Evolutionary conservation across 108 stramenopile genomes (phyloP), one percentile per base, ranked within the genome.

Genomic region (Stephanodiscus triporus): DNA sequence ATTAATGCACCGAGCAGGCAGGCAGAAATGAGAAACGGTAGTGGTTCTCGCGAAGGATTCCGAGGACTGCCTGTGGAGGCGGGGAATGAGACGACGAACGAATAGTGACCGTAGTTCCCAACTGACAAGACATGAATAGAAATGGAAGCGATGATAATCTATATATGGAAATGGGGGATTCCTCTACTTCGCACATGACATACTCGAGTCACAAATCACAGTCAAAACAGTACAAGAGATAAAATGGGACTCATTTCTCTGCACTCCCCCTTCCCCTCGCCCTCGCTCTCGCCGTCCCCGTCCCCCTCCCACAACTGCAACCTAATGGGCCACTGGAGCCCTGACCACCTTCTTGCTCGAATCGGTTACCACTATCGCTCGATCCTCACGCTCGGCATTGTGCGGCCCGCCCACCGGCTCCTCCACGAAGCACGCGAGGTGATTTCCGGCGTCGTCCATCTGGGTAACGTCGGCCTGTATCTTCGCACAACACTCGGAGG

Each of bases 361-460:
- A 70, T 70, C 56, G 42, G 58, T 48, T 23, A 71, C 70, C 38
- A 58, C 70, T 24, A 61, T 71, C 11, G 70, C 70, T 19, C 75
- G 37, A 71, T 65, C 63, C 4, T 76, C 61, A 16, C 7, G 19
- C 47, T 72, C 75, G 11, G 75, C 69, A 72, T 76, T 76, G 6
- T 72, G 30, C 17, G 60, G 16, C 2, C 70, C 61, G 7, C 75
- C 75, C 23, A 76, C 63, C 30, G 75, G 75, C 49, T 71, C 61
- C 59, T 72, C 70, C 70, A 72, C 71, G 40, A 65, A 76, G 34
- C 75, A 76, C 6, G 61, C 75, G 1, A 76, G 47, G 65, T 51
- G 53, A 72, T 76, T 61, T 9, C 69, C 75, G 20, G 49, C 30
- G 30, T 65, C 75, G 63, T 76, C 75, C 75, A 36, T 36, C 40